Conservation (phyloP, 176 grass and related monocot genomes). For the Rhynchospora breviuscula region DNA sequence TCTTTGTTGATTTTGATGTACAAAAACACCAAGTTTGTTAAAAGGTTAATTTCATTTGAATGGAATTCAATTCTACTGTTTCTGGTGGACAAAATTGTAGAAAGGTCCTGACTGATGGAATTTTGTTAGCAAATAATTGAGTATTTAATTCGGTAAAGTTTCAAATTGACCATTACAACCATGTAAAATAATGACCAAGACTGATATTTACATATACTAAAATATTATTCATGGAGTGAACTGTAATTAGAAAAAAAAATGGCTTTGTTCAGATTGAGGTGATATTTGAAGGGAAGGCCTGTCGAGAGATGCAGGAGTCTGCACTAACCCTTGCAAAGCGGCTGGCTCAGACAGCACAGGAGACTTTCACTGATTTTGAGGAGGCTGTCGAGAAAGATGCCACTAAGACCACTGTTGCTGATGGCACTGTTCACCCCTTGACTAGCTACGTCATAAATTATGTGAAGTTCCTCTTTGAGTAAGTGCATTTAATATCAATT, state of each 20-base stretch:
- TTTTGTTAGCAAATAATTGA: too few species aligned
- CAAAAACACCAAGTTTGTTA: not conserved
- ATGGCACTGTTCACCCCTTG: conserved; percentile 97
- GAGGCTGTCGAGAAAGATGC: conserved; percentile 95
- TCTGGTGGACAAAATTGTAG: not conserved
- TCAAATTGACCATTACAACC: not conserved
- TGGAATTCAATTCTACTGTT: not conserved
- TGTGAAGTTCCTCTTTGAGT: conserved; percentile 96
- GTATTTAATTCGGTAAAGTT: not conserved
- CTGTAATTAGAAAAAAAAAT: not conserved
- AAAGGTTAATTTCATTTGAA: not conserved
- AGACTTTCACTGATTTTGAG: conserved; percentile 89
- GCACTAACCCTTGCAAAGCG: conserved; percentile 62
- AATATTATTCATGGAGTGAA: not conserved
- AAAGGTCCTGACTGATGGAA: not conserved
- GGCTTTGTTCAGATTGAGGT: conserved; percentile 53
- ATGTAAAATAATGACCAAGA: not conserved
- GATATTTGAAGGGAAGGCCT: conserved; percentile 77
- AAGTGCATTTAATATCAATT: conserved; percentile 28
- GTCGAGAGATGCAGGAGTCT: conserved; percentile 59
- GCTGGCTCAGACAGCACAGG: conserved; percentile 81
- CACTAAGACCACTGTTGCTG: conserved; percentile 73
- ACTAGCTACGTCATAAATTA: conserved; percentile 96
- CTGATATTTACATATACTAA: not conserved
- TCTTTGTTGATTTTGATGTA: not conserved